phyloP scores from a whole-genome alignment of 306 rosid species.

The Ochetophila trinervis region DNA sequence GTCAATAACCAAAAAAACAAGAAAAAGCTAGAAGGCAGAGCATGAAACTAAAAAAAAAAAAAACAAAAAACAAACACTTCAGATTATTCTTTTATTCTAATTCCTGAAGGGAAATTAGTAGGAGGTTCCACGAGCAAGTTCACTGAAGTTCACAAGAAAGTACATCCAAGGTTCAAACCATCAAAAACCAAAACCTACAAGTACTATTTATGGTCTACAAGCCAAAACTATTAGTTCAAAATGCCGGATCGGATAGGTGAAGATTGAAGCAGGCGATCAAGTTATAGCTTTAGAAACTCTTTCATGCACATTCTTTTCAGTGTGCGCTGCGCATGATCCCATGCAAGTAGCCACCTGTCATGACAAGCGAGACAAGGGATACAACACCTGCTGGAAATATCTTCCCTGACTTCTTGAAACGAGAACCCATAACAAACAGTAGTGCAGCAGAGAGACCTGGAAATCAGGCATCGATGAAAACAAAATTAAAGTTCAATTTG shows the following conservation, averaged over 20 bases:
- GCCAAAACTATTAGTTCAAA: conserved; percentile 13
- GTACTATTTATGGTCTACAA: conserved; percentile 5
- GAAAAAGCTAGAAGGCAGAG: no score
- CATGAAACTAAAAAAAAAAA: no score
- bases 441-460: conserved; percentile 90
- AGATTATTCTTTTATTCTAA: no score
- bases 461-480: conserved; percentile 6
- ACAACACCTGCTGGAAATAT: conserved; percentile 95
- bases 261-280: not conserved
- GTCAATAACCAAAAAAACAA: no score
- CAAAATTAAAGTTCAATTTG: not conserved
- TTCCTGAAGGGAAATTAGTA: no score
- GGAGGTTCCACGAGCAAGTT: no score
- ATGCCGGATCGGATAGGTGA: conserved; percentile 10
- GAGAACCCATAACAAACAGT: conserved; percentile 89
- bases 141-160: not conserved
- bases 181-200: conserved; percentile 23
- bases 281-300: not conserved
- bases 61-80: no score
- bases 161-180: conserved; percentile 4
- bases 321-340: conserved; percentile 80
- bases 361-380: conserved; percentile 77
- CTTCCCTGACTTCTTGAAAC: conserved; percentile 90
- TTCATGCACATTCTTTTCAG: conserved; percentile 25
- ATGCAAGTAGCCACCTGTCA: conserved; percentile 95